Evolutionary conservation across 2,329 filamentous ascomycete genomes (phyloP), one percentile per base, ranked within the genome.

Genomic region (Cadophora malorum): DNA sequence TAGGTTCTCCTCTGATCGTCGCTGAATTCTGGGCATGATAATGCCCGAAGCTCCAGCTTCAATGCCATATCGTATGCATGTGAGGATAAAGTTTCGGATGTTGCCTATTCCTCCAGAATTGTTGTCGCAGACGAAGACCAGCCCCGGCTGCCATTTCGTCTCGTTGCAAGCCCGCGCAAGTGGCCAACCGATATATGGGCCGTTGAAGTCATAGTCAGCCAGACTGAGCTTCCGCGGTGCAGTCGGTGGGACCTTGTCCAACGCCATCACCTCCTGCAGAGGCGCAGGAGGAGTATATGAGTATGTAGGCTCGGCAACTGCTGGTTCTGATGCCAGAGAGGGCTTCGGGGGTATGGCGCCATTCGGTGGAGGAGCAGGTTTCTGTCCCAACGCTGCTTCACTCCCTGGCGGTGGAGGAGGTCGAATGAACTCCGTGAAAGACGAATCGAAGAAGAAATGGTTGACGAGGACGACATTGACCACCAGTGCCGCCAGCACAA

Each of bases 71-170:
- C 83, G 81, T 25, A 85, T 68, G 65, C 83, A 85, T 9, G 82
- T 84, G 64, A 84, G 78, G 55, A 84, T 82, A 72, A 83, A 84
- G 72, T 83, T 84, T 64, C 83, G 78, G 45, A 84, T 83, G 67
- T 84, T 85, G 23, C 83, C 83, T 59, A 84, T 81, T 31, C 83
- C 83, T 2, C 83, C 83, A 3, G 82, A 82, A 72, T 84, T 85
- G 74, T 84, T 83, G 73, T 83, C 83, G 76, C 83, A 85, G 23
- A 82, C 75, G 66, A 81, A 84, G 12, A 83, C 77, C 31, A 84
- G 71, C 1, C 82, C 82, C 0, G 80, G 78, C 0, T 78, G 77
- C 79, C 79, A 83, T 0, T 67, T 73, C 1, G 81, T 77, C 69
- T 84, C 82, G 25, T 79, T 76, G 75, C 83, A 84, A 6, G 81